A percentile compares a stretch with the other conserved stretches of the same genome.
Conservation (phyloP, 192 early-diverging fungal genomes). For the Phycomyces blakesleeanus region DNA sequence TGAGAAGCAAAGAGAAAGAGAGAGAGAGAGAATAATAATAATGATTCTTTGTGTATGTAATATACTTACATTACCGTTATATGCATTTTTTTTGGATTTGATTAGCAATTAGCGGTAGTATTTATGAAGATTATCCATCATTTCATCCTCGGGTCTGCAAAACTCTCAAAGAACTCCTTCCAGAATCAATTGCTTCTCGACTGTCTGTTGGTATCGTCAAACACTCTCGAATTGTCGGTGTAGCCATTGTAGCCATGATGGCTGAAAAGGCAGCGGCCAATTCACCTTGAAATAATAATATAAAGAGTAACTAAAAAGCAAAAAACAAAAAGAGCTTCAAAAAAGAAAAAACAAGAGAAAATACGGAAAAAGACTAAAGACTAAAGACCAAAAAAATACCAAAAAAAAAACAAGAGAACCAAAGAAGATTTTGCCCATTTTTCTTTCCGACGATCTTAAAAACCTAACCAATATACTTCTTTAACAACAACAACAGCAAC, state of each 20-base stretch:
- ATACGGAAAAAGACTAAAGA: too few relatives aligned
- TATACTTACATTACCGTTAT: too few relatives aligned
- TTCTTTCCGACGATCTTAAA: too few relatives aligned
- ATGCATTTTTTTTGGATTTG: too few relatives aligned
- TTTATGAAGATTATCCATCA: constrained; percentile 36
- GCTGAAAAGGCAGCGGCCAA: constrained; percentile 26
- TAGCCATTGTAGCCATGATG: constrained; percentile 44
- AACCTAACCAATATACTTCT: too few relatives aligned
- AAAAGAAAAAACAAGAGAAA: too few relatives aligned
- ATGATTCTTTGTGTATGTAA: neutral
- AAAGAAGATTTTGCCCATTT: too few relatives aligned
- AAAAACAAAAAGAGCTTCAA: too few relatives aligned
- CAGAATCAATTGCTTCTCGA: constrained; percentile 24
- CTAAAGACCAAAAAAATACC: too few relatives aligned
- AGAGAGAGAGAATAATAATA: neutral
- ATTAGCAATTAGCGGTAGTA: constrained; percentile 35
- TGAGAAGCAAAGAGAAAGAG: neutral
- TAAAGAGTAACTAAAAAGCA: too few relatives aligned
- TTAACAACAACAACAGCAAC: too few relatives aligned
- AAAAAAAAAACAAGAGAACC: too few relatives aligned
- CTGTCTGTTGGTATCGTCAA: constrained; percentile 37
- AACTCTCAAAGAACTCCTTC: constrained; percentile 32
- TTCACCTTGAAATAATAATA: neutral
- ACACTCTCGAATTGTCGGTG: constrained; percentile 36
- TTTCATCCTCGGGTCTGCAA: constrained; percentile 39